These are phyloP conservation scores for Fistulinella staudtii DNA, from an alignment of 1,284 basidiomycete genomes.

Conservation along the genomic window DNA sequence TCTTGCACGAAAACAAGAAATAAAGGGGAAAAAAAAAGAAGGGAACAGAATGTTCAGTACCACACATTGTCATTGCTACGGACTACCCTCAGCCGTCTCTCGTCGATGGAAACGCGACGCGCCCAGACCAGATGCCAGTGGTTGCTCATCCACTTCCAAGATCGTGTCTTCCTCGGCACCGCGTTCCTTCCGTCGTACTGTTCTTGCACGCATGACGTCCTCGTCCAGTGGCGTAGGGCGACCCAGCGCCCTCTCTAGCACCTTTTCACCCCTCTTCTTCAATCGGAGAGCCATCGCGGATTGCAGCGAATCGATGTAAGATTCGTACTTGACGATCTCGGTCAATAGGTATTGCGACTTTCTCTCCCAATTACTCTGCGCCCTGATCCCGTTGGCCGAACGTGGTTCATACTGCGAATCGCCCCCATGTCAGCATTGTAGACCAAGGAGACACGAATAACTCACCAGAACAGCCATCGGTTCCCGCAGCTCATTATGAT, in stretches of 20 bases:
- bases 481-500: constrained; percentile 80
- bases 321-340: constrained; percentile 94
- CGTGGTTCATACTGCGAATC: constrained; percentile 72
- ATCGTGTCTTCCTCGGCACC: constrained; percentile 42
- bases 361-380: constrained; percentile 88
- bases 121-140: constrained; percentile 1
- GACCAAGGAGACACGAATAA: constrained; percentile 13
- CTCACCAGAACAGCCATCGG: constrained; percentile 81
- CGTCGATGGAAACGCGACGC: constrained; percentile 38
- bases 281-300: constrained; percentile 76
- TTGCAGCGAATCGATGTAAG: constrained; percentile 89
- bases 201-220: constrained; percentile 36
- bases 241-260: constrained; percentile 70
- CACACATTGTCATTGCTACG: constrained; percentile 19
- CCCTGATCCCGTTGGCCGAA: constrained; percentile 71
- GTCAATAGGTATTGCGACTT: constrained; percentile 85
- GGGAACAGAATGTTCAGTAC: constrained; percentile 6
- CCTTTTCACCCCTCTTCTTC: constrained; percentile 84
- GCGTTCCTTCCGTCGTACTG: constrained; percentile 48
- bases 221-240: constrained; percentile 30
- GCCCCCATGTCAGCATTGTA: neutral
- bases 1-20: too few species aligned
- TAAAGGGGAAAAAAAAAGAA: constrained; percentile 2
- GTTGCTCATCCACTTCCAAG: constrained; percentile 25
- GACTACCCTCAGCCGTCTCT: constrained; percentile 41